A percentile compares a stretch with the other conserved stretches of the same genome.
phyloP scores from a whole-genome alignment of 2,329 filamentous ascomycete genomes.

The Hypomyces perniciosus region DNA sequence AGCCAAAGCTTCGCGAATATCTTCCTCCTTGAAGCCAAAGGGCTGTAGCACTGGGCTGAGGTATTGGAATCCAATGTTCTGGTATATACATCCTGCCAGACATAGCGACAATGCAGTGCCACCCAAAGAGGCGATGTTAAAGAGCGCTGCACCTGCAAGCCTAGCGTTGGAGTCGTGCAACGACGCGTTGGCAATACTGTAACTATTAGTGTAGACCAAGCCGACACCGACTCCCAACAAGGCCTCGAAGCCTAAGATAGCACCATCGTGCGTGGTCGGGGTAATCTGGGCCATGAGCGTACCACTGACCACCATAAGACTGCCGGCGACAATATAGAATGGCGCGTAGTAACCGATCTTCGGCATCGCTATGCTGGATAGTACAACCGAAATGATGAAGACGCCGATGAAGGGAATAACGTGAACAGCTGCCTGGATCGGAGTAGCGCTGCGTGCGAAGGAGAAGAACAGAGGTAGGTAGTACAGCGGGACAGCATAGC shows the following conservation, averaged over 20 bases:
- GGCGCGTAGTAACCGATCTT: conserved; percentile 31
- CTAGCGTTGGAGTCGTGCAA: conserved; percentile 18
- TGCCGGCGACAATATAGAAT: conserved; percentile 25
- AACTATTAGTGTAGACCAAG: conserved; percentile 24
- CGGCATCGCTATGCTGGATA: conserved; percentile 33
- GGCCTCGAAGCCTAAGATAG: conserved; percentile 26
- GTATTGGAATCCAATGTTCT: conserved; percentile 25
- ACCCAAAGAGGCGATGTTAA: conserved; percentile 29
- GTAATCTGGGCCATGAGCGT: conserved; percentile 22
- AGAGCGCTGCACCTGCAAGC: conserved; percentile 26
- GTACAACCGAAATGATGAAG: conserved; percentile 30
- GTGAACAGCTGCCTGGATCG: conserved; percentile 35
- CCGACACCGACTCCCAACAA: conserved; percentile 28
- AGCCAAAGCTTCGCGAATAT: conserved; percentile 24
- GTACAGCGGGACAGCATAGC: conserved; percentile 39
- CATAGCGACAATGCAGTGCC: conserved; percentile 22
- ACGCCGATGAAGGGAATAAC: conserved; percentile 38
- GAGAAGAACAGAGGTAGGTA: conserved; percentile 52
- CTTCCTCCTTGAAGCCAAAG: conserved; percentile 15
- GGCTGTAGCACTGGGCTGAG: conserved; percentile 17
- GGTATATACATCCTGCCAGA: conserved; percentile 25
- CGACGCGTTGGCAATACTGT: conserved; percentile 16
- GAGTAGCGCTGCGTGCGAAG: conserved; percentile 38
- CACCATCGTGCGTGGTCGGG: conserved; percentile 18
- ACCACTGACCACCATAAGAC: conserved; percentile 21